Evolutionary conservation across 2,329 filamentous ascomycete species (phyloP), one percentile per base, ranked within the genome.

Genomic region (Apiospora sp.): DNA sequence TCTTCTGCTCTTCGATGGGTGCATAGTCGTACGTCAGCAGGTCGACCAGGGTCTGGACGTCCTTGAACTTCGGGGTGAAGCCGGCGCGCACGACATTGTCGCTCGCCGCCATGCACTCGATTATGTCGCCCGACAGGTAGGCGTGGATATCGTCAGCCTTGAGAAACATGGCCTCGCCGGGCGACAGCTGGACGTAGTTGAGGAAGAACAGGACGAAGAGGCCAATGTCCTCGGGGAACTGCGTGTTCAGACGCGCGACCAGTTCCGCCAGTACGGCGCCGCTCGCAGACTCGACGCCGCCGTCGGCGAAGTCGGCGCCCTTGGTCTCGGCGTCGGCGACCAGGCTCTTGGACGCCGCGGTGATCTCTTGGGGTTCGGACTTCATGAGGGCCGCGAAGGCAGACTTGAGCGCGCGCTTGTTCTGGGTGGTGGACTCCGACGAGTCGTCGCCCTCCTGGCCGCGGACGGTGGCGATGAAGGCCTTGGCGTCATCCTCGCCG

Each of bases 41-140:
- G 74, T 91, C 88, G 46, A 96, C 94, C 14, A 99, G 87, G 0
- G 95, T 98, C 71, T 91, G 85, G 30, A 98, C 94, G 78, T 99
- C 96, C 85, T 98, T 98, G 89, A 98, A 99, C 82, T 99, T 99
- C 72, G 96, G 96, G 0, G 96, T 99, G 83, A 99, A 96, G 61
- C 96, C 96, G 0, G 96, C 96, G 72, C 96, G 94, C 70, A 99
- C 95, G 48, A 99, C 96, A 77, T 99, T 99, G 88, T 99, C 96
- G n/a, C 94, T 97, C 12, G 94, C 93, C 0, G 96, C 96, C 96
- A 99, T 99, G 87, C 96, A 99, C 84, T 99, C 96, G 81, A 99
- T 95, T 77, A 99, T 98, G 80, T 99, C 96, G 73, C 94, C 94
- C 3, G 92, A 94, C 61, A 97, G 85, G 83, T 99, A 99, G 68